Base-by-base conservation (phyloP, 192 early-diverging fungal species). In the Allomyces javanicus region DNA sequence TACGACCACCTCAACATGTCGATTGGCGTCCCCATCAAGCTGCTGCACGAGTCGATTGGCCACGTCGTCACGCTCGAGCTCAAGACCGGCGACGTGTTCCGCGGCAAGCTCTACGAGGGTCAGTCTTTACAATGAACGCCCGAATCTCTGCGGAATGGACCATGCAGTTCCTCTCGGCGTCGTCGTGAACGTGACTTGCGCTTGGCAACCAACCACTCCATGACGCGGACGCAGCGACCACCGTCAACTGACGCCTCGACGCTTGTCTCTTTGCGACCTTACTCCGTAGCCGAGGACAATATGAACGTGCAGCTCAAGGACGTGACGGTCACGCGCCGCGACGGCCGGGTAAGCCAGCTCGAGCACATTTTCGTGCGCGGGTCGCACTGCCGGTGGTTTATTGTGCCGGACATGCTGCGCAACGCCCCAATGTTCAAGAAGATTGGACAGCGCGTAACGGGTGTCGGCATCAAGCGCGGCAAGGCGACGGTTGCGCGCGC, bases 391-490 rank as follows among this genome's bases (percentile, higher is more conserved):
- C 85, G 91, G 63, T 95, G 93, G 77, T 90, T 97, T 67, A 86
- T 97, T 40, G 92, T 95, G n/a, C 94, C 94, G 24, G 96, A 99
- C 74, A 99, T 99, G 93, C 83, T 99, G 44, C 94, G 94, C 79
- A 96, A 99, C 72, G 96, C 96, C 25, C 94, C 96, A 63, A 95
- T 99, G 93, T 96, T 99, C 77, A 91, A 93, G 78, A 80, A 81
- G 64, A 83, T 94, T 63, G 92, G 86, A n/a, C 74, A 79, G 72
- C 90, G 87, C 69, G 89, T 89, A 61, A 83, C 83, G 72, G 90
- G 90, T 22, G 87, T 91, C 58, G 90, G 90, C 69, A 72, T 89
- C 63, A 87, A 87, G 24, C 75, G 87, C 71, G 89, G 89, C 58
- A 87, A 83, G 72, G 89, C 89, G 44, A 91, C 89, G 23, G 89